Base-by-base conservation (phyloP, 2,329 filamentous ascomycete genomes). In the Gremmenia infestans region DNA sequence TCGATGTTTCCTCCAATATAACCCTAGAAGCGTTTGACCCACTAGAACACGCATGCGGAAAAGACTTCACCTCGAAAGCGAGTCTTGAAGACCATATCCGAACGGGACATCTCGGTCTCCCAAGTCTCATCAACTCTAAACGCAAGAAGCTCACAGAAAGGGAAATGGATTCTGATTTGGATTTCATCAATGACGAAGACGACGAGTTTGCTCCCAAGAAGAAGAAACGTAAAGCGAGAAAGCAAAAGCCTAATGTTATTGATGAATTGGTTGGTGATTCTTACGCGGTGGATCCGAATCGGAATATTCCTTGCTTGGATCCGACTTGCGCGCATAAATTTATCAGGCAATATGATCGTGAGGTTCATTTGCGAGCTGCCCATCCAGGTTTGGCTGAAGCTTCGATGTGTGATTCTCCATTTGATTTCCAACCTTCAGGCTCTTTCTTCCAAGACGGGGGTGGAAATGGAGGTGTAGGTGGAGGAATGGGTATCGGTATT, bases 41-140 rank as follows among this genome's bases (percentile, higher is more conserved):
- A 12, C 5, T 5, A 22, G 72, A 78, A 9, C 78, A 84, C 50
- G 89, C 87, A 15, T 97, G 93, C 67, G 88, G 87, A 2, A 81
- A 84, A 58, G 80, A 81, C 37, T 94, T 95, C 67, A 81, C 82
- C 56, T 88, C 87, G 59, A 96, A 95, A 71, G 80, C 83, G 17
- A 85, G 84, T 32, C 79, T 97, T 0, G 88, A 93, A 70, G 88
- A 94, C 62, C 93, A 97, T 68, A 80, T 97, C 46, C 85, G 89
- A 19, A 91, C 87, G 48, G 81, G 89, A 22, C 93, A 97, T 70
- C 76, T 96, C 25, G 83, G 85, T n/a, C 73, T 82, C 22, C 72
- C 71, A 11, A 74, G 72, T 55, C 69, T 73, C 67, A 48, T 72
- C 68, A 63, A 66, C 68, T 71, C 60, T 60, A 68, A 50, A 65